These are phyloP conservation scores for Penicillium diatomitis DNA, from an alignment of 495 filamentous ascomycete genomes.

Conservation along the genomic window DNA sequence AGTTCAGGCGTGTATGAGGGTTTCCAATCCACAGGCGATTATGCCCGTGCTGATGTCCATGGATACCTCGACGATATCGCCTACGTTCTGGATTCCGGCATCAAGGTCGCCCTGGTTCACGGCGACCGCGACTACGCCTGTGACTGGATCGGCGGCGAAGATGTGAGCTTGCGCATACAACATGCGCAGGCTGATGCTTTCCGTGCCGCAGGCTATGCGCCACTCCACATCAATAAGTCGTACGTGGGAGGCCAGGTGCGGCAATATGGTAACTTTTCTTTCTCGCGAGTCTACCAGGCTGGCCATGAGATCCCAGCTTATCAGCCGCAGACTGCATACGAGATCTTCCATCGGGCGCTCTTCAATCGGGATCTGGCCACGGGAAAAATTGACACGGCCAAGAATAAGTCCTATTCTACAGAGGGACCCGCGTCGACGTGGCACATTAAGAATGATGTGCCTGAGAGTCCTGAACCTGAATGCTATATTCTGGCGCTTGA, in stretches of 20 bases:
- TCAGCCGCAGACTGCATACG: slow-evolving; percentile 46
- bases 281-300: slow-evolving; percentile 49
- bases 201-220: slow-evolving; percentile 41
- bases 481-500: slow-evolving; percentile 39
- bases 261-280: slow-evolving; percentile 51
- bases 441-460: slow-evolving; percentile 38
- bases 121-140: slow-evolving; percentile 55
- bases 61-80: slow-evolving; percentile 45
- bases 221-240: slow-evolving; percentile 34
- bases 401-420: slow-evolving; percentile 36
- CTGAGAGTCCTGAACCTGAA: slow-evolving; percentile 26
- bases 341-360: slow-evolving; percentile 47
- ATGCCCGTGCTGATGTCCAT: slow-evolving; percentile 33
- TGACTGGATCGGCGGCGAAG: slow-evolving; percentile 41
- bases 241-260: slow-evolving; percentile 44
- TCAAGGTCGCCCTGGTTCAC: slow-evolving; percentile 63
- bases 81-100: slow-evolving; percentile 43
- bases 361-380: slow-evolving; percentile 49
- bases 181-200: slow-evolving; percentile 34
- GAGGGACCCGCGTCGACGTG: slow-evolving; percentile 42
- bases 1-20: slow-evolving; percentile 37
- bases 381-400: slow-evolving; percentile 32
- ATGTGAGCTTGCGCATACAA: slow-evolving; percentile 32
- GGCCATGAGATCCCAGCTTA: slow-evolving; percentile 55
- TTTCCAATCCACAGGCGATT: slow-evolving; percentile 43